Percentiles rank a stretch among this genome's conserved stretches.
These are phyloP conservation scores for Plasmodium billcollinsi DNA, from an alignment of 169 alveolate species.

Conservation along the genomic window DNA sequence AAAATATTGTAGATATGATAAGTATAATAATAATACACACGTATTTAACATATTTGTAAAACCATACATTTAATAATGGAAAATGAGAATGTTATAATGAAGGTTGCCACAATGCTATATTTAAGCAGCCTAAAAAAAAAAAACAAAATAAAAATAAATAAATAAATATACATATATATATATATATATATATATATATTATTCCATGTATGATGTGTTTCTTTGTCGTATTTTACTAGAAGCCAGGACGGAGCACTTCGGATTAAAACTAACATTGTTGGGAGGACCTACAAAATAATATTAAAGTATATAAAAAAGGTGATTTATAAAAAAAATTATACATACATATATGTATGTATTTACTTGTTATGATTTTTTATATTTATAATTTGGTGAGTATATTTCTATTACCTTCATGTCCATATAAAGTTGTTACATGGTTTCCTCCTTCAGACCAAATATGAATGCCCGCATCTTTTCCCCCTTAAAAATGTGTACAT, in stretches of 20 bases:
- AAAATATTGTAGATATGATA: too few relatives aligned
- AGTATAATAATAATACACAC: too few relatives aligned
- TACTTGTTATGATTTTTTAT: too few relatives aligned
- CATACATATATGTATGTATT: too few relatives aligned
- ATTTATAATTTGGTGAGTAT: too few relatives aligned
- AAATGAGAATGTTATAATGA: slow-evolving; percentile 5
- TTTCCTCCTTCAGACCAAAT: slow-evolving; percentile 63
- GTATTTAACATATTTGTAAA: too few relatives aligned
- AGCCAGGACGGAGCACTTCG: slow-evolving; percentile 55
- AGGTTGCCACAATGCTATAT: slow-evolving; percentile 69
- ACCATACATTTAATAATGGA: too few relatives aligned
- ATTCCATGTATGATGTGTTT: background rate
- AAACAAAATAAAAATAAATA: background rate
- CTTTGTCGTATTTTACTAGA: slow-evolving; percentile 23
- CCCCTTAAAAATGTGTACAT: slow-evolving; percentile 21
- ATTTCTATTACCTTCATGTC: slow-evolving; percentile 45
- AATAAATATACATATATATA: background rate
- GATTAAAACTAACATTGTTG: slow-evolving; percentile 56
- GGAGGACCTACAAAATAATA: slow-evolving; percentile 42
- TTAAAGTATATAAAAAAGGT: background rate
- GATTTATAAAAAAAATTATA: background rate
- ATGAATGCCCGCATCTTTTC: slow-evolving; percentile 62
- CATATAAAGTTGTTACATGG: slow-evolving; percentile 41
- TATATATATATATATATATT: too few relatives aligned
- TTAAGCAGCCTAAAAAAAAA: slow-evolving; percentile 46